Conservation (phyloP, 345 rosid species). For the Lepidium didymum region DNA sequence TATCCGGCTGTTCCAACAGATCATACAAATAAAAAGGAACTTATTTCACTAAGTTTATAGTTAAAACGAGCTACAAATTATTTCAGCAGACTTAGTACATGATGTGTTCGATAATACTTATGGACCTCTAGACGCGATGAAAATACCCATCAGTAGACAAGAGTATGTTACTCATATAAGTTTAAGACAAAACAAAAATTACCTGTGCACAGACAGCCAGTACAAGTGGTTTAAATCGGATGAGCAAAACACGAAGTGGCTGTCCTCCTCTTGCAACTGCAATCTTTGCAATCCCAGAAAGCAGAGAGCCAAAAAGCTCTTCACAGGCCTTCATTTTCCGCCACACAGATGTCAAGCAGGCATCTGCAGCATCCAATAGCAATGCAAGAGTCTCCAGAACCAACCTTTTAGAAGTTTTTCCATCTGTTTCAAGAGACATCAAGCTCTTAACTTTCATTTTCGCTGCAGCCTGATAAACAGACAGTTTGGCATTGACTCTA, state of each 20-base stretch:
- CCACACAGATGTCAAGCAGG: constrained; percentile 91
- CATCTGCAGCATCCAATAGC: constrained; percentile 84
- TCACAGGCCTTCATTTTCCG: constrained; percentile 85
- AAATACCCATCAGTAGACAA: neutral
- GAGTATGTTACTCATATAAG: constrained; percentile 2
- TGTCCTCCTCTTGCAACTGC: constrained; percentile 91
- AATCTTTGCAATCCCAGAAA: constrained; percentile 77
- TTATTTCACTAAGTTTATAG: neutral
- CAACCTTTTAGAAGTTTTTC: constrained; percentile 78
- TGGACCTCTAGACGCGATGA: neutral
- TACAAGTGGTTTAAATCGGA: constrained; percentile 88
- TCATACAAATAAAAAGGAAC: constrained; percentile 1
- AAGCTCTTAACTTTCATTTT: constrained; percentile 75
- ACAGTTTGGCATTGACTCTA: constrained; percentile 73
- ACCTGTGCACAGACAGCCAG: constrained; percentile 90
- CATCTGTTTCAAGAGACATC: constrained; percentile 71
- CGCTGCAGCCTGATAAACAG: constrained; percentile 79
- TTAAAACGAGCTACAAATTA: neutral
- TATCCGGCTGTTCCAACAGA: constrained; percentile 61
- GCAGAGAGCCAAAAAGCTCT: constrained; percentile 76
- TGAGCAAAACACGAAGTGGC: constrained; percentile 87
- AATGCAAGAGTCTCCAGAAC: constrained; percentile 83
- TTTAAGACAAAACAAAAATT: constrained; percentile 17
- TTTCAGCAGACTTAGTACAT: neutral
- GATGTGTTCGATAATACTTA: neutral